These are phyloP conservation scores for Fusarium subtropicale DNA, from an alignment of 2,329 filamentous ascomycete genomes.

Conservation along the genomic window DNA sequence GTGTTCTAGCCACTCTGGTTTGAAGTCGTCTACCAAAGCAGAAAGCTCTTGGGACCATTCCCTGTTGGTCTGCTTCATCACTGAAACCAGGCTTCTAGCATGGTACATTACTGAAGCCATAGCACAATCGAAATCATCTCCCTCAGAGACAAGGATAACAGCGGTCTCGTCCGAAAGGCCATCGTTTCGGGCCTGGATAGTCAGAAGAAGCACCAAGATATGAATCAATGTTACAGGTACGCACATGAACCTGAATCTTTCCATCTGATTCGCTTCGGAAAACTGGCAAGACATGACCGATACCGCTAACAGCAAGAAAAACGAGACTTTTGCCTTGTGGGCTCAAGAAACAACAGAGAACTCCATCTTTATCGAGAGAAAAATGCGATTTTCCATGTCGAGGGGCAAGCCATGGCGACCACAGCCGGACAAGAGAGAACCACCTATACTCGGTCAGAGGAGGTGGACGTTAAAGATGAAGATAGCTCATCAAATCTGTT, in stretches of 20 bases:
- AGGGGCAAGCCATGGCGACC: slow-evolving; percentile 89
- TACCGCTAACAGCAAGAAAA: slow-evolving; percentile 80
- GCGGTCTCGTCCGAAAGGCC: slow-evolving; percentile 64
- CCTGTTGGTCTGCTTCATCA: slow-evolving; percentile 56
- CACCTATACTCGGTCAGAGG: slow-evolving; percentile 62
- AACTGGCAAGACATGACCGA: slow-evolving; percentile 75
- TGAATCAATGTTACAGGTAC: background rate
- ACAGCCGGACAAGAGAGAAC: slow-evolving; percentile 84
- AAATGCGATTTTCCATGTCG: slow-evolving; percentile 79
- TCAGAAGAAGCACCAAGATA: slow-evolving; percentile 20
- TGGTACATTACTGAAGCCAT: slow-evolving; percentile 88
- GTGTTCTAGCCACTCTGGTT: slow-evolving; percentile 78
- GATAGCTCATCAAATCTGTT: background rate
- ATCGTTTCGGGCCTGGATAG: slow-evolving; percentile 73
- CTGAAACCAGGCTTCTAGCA: slow-evolving; percentile 68
- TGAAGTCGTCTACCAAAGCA: slow-evolving; percentile 61
- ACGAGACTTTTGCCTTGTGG: slow-evolving; percentile 79
- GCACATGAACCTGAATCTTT: slow-evolving; percentile 73
- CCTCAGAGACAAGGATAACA: slow-evolving; percentile 76
- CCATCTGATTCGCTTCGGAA: slow-evolving; percentile 75
- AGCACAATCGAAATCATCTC: slow-evolving; percentile 78
- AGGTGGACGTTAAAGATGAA: background rate
- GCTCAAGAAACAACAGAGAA: slow-evolving; percentile 82
- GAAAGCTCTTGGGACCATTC: slow-evolving; percentile 61
- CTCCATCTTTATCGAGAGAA: slow-evolving; percentile 78